Evolutionary conservation across 164 flowering plant species (phyloP).

Genomic region (Kingdonia uniflora): DNA sequence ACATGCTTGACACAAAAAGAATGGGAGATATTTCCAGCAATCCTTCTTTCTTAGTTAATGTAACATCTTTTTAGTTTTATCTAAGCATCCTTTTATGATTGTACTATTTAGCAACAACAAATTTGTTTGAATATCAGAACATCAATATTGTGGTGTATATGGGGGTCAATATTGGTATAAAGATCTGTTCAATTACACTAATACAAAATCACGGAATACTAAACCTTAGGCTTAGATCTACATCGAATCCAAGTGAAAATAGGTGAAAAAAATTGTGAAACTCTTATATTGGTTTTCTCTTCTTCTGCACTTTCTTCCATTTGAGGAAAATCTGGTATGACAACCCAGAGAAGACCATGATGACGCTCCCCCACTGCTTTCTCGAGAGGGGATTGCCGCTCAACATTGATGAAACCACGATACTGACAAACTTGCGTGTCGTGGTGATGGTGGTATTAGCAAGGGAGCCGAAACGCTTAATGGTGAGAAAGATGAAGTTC

Average conservation of each 20-base stretch:
- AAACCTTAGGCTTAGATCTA: constrained; percentile 13
- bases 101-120: no score
- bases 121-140: constrained; percentile 8
- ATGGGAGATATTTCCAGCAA: no score
- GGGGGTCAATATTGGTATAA: not conserved
- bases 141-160: not conserved
- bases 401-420: constrained; percentile 82
- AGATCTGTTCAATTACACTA: constrained; percentile 8
- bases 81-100: no score
- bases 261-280: constrained; percentile 6
- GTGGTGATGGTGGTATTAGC: constrained; percentile 98
- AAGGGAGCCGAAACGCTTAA: constrained; percentile 87
- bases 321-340: constrained; percentile 91
- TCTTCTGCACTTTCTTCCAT: constrained; percentile 78
- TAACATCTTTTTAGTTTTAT: no score
- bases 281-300: constrained; percentile 47
- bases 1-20: no score
- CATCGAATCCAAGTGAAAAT: not conserved
- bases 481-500: constrained; percentile 93
- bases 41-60: no score
- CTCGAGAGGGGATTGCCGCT: constrained; percentile 90
- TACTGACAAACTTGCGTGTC: constrained; percentile 95
- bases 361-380: constrained; percentile 87
- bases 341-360: constrained; percentile 88
- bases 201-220: not conserved